Base-by-base conservation (phyloP, 176 grass and related monocot genomes). In the Avena insularis region DNA sequence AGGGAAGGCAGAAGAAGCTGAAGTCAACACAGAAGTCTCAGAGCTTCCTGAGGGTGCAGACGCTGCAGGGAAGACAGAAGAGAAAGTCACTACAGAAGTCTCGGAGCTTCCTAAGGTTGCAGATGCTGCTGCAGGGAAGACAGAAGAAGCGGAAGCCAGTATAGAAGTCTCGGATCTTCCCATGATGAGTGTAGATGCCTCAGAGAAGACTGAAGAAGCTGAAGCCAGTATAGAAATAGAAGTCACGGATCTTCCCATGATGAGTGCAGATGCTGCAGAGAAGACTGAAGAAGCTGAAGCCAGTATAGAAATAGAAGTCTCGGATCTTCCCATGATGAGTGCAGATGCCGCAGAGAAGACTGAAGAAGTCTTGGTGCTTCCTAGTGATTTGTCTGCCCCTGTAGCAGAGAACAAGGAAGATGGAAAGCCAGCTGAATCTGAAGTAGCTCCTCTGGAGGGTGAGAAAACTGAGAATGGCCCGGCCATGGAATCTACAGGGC, bases 201-300 rank as follows among this genome's bases (percentile, higher is more conserved):
- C 36, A 14, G 79, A 53, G 45, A 88, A 86, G 80, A 75, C 82
- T 9, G 54, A 57, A 19, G 54, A 65, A 6, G 12, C 62, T 5
- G 63, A 66, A 33, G 15, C 33, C 27, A 33, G 6, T 33, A 29
- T 66, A 4, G 29, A 29, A 29, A 29, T 29, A 29, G 55, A 79
- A 45, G 50, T 35, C 61, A 29, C 23, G 13, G 63, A 66, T 12
- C 63, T 66, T 66, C 63, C 63, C 38, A 40, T 40, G 0, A 5
- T 33, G 27, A 27, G 25, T 66, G 62, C 36, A 49, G 80, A 69
- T 59, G 59, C 25, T 6, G 47, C 19, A 13, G 80, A 63, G 65
- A 88, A 85, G 81, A 76, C 79, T 13, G 84, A 74, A 77, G 89
- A 81, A 35, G 68, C 49, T 17, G 56, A 72, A 57, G 36, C 36